Evolutionary conservation across 306 rosid genomes (phyloP), one percentile per base, ranked within the genome.

Genomic region (Glycine tomentella): DNA sequence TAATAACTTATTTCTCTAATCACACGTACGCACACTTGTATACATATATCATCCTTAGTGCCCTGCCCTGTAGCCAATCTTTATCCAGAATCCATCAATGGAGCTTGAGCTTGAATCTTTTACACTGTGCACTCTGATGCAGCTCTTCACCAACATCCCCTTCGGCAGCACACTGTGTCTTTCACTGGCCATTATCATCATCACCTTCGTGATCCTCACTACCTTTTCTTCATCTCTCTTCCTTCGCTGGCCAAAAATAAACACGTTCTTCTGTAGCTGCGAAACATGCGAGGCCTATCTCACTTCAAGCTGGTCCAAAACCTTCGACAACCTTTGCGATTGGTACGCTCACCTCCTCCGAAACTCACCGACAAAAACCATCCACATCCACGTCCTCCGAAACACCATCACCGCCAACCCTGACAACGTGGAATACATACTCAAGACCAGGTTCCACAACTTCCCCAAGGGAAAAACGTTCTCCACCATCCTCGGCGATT

Each of bases 381-480:
- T 93, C 76, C 94, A 90, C 82, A 90, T 93, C 46, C 97, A 93
- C 67, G 91, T 88, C 17, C 83, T 93, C 2, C 11, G 83, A 0
- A 93, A 93, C 90, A 90, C 82, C 31, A 85, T 93, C 75, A 93
- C 97, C 3, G 93, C 97, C 1, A 88, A 90, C 77, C 97, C 96
- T 0, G 84, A 87, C 13, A 93, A 93, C 91, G 94, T 93, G 0
- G 92, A 90, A 78, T 88, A 93, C 87, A 87, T 93, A 75, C 94
- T 93, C 56, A 93, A 88, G 8, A 91, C 97, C 0, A 86, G 84
- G 4, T 93, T 93, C 44, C 72, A 91, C 13, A 93, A 93, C 16
- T 93, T 63, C 87, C 97, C 97, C 5, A 93, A 93, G 72, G 97
- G 97, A 3, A 93, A 88, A 57, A 62, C 84, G 8, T 93, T 93